Conservation (phyloP, 306 rosid species). For the Sicyos edulis region DNA sequence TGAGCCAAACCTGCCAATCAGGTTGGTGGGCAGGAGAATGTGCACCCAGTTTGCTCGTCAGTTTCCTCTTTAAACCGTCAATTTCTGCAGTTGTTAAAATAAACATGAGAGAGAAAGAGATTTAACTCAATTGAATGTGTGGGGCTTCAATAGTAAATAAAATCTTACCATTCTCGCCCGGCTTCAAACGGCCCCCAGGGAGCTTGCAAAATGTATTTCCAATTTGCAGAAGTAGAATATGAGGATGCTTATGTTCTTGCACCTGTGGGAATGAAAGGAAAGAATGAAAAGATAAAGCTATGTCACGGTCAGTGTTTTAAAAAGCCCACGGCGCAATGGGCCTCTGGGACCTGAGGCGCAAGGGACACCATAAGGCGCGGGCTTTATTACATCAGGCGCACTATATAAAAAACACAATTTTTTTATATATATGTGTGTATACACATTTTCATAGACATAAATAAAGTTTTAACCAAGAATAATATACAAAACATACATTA, state of each 20-base stretch:
- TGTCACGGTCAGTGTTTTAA: too few relatives aligned
- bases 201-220: conserved; percentile 98
- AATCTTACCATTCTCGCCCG: conserved; percentile 87
- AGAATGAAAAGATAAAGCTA: not conserved
- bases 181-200: conserved; percentile 97
- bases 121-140: not conserved
- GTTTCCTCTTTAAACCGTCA: conserved; percentile 90
- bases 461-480: too few relatives aligned
- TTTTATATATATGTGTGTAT: too few relatives aligned
- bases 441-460: too few relatives aligned
- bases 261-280: conserved; percentile 47
- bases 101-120: conserved; percentile 7
- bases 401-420: too few relatives aligned
- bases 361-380: too few relatives aligned
- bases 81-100: conserved; percentile 41
- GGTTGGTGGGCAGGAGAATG: conserved; percentile 74
- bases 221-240: conserved; percentile 92
- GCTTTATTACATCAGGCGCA: too few relatives aligned
- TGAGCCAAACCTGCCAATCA: conserved; percentile 67
- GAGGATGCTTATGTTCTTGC: conserved; percentile 98
- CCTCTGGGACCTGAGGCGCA: too few relatives aligned
- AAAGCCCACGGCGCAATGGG: too few relatives aligned
- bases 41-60: conserved; percentile 97
- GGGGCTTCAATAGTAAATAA: not conserved
- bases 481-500: too few relatives aligned